A percentile compares a stretch with the other conserved stretches of the same genome.
phyloP scores from a whole-genome alignment of 176 grass and related monocot genomes.

The Carex cristatella region DNA sequence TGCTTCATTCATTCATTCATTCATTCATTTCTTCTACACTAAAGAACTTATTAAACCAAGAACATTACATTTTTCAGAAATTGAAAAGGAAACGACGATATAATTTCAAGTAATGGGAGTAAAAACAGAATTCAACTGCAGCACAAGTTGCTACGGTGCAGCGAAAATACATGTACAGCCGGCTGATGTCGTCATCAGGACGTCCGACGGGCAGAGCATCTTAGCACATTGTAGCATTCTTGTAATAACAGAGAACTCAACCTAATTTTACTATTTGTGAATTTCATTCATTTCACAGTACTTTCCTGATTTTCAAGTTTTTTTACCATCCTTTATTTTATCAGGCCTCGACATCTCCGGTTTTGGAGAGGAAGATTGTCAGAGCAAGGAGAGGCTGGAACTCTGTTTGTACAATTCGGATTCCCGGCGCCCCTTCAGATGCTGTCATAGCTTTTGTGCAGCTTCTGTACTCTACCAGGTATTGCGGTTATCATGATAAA shows the following conservation, averaged over 20 bases:
- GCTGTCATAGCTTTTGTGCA: conserved; percentile 61
- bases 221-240: conserved; percentile 68
- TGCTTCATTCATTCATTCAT: background rate
- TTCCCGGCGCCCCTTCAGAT: conserved; percentile 53
- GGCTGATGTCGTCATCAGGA: conserved; percentile 53
- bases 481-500: background rate
- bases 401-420: conserved; percentile 32
- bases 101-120: background rate
- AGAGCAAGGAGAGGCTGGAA: conserved; percentile 25
- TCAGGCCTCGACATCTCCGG: conserved; percentile 62
- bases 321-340: background rate
- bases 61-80: background rate
- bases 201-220: conserved; percentile 67
- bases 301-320: background rate
- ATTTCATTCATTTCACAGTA: background rate
- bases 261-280: background rate
- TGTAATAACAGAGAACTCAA: conserved; percentile 20
- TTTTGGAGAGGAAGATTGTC: conserved; percentile 72
- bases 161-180: background rate
- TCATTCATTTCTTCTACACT: background rate
- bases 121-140: background rate
- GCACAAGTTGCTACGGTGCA: background rate
- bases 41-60: background rate
- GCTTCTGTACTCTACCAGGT: conserved; percentile 56
- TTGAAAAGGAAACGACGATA: background rate